phyloP scores from a whole-genome alignment of 768 basidiomycete species.

The Suillus cothurnatus region DNA sequence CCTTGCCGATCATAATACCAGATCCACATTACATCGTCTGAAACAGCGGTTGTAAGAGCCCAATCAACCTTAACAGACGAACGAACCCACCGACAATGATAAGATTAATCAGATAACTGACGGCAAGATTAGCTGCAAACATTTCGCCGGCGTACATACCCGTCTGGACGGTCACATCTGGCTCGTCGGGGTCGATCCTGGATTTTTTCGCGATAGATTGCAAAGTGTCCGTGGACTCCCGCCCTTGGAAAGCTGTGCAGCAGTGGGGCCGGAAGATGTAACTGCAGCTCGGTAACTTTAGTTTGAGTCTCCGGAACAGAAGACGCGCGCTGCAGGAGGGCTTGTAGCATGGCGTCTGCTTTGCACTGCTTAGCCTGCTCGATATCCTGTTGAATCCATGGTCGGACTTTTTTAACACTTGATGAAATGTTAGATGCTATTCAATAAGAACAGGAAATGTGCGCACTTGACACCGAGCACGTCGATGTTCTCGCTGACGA shows the following conservation, averaged over 20 bases:
- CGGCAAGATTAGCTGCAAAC: not conserved
- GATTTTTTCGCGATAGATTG: not conserved
- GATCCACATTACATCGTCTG: constrained; percentile 2
- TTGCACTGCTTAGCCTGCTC: no score
- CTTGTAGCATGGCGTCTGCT: no score
- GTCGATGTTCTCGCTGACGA: not conserved
- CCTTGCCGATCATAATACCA: constrained; percentile 2
- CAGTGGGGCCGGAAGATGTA: not conserved
- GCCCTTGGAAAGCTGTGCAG: not conserved
- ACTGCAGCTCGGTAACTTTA: not conserved
- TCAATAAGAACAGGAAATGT: not conserved
- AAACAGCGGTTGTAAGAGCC: not conserved
- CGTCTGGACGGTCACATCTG: not conserved
- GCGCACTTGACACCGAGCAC: not conserved
- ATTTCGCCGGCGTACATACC: not conserved
- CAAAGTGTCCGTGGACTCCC: not conserved
- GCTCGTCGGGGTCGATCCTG: not conserved
- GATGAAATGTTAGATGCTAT: not conserved
- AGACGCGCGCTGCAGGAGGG: no score
- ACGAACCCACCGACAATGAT: not conserved
- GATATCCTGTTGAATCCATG: no score
- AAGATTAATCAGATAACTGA: not conserved
- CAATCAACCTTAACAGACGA: no score
- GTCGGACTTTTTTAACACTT: no score
- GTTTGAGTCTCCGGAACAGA: not conserved